Conservation (phyloP, 2,329 filamentous ascomycete species). For the Sphaerostilbella broomeana region DNA sequence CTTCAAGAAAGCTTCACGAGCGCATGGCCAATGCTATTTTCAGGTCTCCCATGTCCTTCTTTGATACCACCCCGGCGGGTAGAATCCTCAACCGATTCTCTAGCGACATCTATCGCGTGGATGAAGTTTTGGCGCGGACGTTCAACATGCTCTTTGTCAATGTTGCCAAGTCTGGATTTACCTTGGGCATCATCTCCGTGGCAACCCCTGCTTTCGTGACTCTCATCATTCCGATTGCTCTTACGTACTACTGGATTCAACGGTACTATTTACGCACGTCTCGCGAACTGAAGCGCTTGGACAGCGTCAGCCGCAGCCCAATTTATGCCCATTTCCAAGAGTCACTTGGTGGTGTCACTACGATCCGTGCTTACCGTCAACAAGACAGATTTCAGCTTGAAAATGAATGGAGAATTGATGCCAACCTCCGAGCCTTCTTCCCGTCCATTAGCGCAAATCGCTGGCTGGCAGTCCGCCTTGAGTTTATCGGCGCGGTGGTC, state of each 20-base stretch:
- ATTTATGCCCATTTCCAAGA: constrained; percentile 99
- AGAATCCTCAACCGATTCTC: constrained; percentile 96
- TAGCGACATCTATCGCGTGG: constrained; percentile 72
- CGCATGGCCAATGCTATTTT: constrained; percentile 97
- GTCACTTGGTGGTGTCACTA: constrained; percentile 86
- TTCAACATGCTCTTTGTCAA: constrained; percentile 96
- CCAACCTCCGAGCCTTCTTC: constrained; percentile 90
- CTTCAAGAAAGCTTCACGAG: constrained; percentile 92
- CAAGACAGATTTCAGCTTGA: constrained; percentile 81
- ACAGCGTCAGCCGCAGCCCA: constrained; percentile 90
- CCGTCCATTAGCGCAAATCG: constrained; percentile 90
- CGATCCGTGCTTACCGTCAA: constrained; percentile 91
- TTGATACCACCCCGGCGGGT: constrained; percentile 94
- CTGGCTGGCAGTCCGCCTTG: constrained; percentile 90
- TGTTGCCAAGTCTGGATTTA: constrained; percentile 69
- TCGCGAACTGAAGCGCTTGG: constrained; percentile 89
- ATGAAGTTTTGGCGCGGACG: constrained; percentile 88
- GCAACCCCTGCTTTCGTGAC: constrained; percentile 74
- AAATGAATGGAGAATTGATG: constrained; percentile 96
- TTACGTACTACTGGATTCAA: constrained; percentile 87
- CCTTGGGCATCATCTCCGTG: constrained; percentile 74
- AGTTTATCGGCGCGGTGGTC: constrained; percentile 91
- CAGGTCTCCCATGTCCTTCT: constrained; percentile 96
- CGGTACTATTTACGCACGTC: constrained; percentile 95
- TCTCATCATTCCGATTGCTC: constrained; percentile 72